Evolutionary conservation across 257 asterid genomes (phyloP), one percentile per base, ranked within the genome.

Genomic region (Nicotiana otophora): DNA sequence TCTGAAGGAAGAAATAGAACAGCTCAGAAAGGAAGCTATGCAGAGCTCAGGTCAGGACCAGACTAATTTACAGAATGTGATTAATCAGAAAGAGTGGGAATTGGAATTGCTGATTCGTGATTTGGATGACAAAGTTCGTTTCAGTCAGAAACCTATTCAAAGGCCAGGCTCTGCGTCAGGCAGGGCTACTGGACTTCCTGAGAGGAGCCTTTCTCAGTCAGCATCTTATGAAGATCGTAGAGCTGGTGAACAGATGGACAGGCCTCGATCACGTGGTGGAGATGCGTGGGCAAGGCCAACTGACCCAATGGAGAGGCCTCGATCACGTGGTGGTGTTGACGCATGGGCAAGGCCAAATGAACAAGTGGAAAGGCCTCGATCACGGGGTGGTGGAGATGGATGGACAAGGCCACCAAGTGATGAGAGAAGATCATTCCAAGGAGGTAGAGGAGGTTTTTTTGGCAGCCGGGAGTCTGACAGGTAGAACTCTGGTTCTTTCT

Each of bases 241-340:
- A 88, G 91, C 86, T 75, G 84, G 89, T n/a, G 95, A 92, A 57
- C 90, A 85, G 87, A 92, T 82, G 83, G 99, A 92, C 75, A 90
- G 99, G 87, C 93, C 98, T 85, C 92, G 90, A 80, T 96, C 98
- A 7, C 98, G 92, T 81, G 98, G 99, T 81, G 63, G 90, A 76
- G 89, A 91, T 90, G 87, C 95, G 65, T 89, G 92, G 92, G 17
- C 90, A 42, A 90, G 92, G 72, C 86, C 78, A 81, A 57, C 19
- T 66, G 83, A 81, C 77, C 78, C 54, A 72, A 66, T 20, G 82
- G 72, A 81, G 83, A 81, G 78, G 66, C 53, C 60, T 81, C 78
- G 78, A 66, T 54, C 75, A 80, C 69, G 75, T 42, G 17, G 83
- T 75, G 63, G 80, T 51, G 83, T 33, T 58, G 83, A 65, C 30